Base-by-base conservation (phyloP, 2,329 filamentous ascomycete species). In the Beauveria bassiana region DNA sequence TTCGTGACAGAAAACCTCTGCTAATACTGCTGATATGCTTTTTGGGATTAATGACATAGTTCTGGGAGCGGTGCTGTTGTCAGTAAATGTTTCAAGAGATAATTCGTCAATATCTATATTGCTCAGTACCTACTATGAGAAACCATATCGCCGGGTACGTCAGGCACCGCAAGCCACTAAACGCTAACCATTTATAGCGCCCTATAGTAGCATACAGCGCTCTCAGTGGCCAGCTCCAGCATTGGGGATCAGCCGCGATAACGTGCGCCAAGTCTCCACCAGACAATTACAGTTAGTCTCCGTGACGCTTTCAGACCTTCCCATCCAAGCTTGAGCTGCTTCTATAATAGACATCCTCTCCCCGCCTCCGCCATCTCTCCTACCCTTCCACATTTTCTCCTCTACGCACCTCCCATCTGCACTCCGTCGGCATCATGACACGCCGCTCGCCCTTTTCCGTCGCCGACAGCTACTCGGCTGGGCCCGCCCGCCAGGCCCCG, bases 381-480 rank as follows among this genome's bases (percentile, higher is more conserved):
- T 8, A 14, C 42, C 26, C 28, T 20, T 54, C 43, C 43, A 16
- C 38, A 49, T 28, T 26, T 49, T 50, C 24, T 38, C 24, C 24
- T 34, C 14, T 3, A 38, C 34, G 12, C 34, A 14, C 28, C n/a
- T 42, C 12, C n/a, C 26, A 22, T 46, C 16, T 38, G 14, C 9
- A n/a, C 31, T 34, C 42, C 18, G 34, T 47, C 26, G 31, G 22
- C 54, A 57, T 26, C 63, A 81, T 82, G 80, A 79, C 76, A 50
- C 74, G 73, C 63, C 75, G 78, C 65, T 77, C 78, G 1, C 70
- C 77, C 5, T 22, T 53, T 64, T 74, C 78, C 22, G 77, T 75
- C 67, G 70, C 79, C 64, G 76, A 74, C 63, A 71, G 75, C 49
- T 76, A 78, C 63, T 72, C 78, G 63, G 72, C 74, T 63, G 66